These are phyloP conservation scores for Fusarium kyushuense DNA, from an alignment of 2,329 filamentous ascomycete species.

Conservation along the genomic window DNA sequence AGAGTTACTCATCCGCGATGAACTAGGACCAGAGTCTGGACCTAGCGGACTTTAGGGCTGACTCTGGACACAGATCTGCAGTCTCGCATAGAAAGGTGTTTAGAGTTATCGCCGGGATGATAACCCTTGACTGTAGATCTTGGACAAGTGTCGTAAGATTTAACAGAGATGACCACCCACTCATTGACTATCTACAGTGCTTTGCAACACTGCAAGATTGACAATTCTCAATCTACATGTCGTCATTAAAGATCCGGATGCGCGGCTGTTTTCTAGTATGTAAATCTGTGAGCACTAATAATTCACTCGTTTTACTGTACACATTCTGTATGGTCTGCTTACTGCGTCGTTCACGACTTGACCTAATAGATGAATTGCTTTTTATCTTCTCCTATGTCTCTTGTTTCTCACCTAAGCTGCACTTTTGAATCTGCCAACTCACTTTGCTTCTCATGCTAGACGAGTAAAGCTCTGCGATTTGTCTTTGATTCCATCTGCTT, in stretches of 20 bases:
- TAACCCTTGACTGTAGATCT: not conserved
- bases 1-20: not conserved
- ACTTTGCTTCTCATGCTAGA: not conserved
- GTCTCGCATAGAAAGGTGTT: constrained; percentile 7
- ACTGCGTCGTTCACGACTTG: not conserved
- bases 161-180: constrained; percentile 1
- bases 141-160: constrained; percentile 1
- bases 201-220: not conserved
- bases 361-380: not conserved
- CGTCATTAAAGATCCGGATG: constrained; percentile 22
- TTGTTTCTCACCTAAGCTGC: constrained; percentile 28
- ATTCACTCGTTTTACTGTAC: no score
- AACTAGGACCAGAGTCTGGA: constrained; percentile 19
- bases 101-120: constrained; percentile 44
- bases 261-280: constrained; percentile 7
- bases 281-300: constrained; percentile 35
- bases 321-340: not conserved
- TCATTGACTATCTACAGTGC: not conserved
- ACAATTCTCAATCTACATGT: not conserved
- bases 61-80: constrained; percentile 10
- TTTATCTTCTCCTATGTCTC: not conserved
- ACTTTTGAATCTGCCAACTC: constrained; percentile 15
- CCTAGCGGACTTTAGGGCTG: constrained; percentile 45
- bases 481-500: not conserved
- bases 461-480: constrained; percentile 4